These are phyloP conservation scores for Hyphodiscus hymeniophilus DNA, from an alignment of 495 filamentous ascomycete species.

Conservation along the genomic window DNA sequence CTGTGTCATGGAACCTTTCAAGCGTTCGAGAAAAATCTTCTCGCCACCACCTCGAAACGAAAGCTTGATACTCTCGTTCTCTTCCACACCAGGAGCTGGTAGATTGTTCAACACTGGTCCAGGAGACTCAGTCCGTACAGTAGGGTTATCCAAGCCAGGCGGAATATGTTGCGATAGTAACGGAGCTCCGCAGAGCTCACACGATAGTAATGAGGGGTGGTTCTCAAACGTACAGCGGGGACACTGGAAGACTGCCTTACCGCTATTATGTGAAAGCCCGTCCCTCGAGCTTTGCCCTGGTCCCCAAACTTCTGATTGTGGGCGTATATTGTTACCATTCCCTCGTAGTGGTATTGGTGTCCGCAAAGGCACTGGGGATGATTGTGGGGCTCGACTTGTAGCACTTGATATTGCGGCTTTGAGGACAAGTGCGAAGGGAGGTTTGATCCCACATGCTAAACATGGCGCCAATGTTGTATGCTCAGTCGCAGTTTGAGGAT, in stretches of 20 bases:
- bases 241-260: conserved; percentile 51
- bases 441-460: conserved; percentile 89
- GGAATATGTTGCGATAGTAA: conserved; percentile 52
- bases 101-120: conserved; percentile 51
- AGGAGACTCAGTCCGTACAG: conserved; percentile 61
- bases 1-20: conserved; percentile 81
- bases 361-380: conserved; percentile 2
- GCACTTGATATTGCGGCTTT: conserved; percentile 75
- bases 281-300: not conserved
- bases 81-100: conserved; percentile 39
- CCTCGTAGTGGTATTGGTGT: conserved; percentile 21
- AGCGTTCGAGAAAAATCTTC: conserved; percentile 79
- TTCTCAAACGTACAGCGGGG: conserved; percentile 92
- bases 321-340: conserved; percentile 6
- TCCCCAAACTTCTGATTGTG: conserved; percentile 16
- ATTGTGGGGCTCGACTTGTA: conserved; percentile 12
- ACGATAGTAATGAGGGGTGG: conserved; percentile 75
- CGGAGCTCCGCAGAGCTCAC: conserved; percentile 86
- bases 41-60: conserved; percentile 88
- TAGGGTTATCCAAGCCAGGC: conserved; percentile 26
- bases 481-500: conserved; percentile 64
- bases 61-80: conserved; percentile 72
- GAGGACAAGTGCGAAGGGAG: conserved; percentile 67
- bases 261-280: not conserved
- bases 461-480: conserved; percentile 78